These are phyloP conservation scores for Scenedesmus sp. DNA, from an alignment of 163 green algal species.

Conservation along the genomic window DNA sequence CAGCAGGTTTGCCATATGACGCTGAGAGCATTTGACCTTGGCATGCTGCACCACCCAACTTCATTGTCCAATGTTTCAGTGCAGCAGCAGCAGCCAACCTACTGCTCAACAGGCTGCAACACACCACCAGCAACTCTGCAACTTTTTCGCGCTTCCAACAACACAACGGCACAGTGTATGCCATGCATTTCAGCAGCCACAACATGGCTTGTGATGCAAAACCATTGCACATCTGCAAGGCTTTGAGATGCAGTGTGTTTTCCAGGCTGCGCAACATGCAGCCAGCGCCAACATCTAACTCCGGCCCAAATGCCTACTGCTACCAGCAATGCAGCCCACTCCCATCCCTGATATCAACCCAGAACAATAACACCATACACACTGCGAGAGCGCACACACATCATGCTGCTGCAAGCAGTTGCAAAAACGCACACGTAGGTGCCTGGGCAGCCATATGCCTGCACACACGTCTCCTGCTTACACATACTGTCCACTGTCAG, in stretches of 20 bases:
- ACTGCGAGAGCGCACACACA: neutral
- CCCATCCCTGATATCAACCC: neutral
- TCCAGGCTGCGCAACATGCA: neutral
- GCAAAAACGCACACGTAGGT: constrained; percentile 6
- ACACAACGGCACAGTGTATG: neutral
- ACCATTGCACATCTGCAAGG: neutral
- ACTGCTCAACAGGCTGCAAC: neutral
- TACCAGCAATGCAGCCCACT: neutral
- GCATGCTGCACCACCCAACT: neutral
- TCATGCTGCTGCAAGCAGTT: neutral
- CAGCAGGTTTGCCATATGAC: neutral
- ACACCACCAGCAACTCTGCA: neutral
- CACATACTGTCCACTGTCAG: neutral
- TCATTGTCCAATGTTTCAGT: neutral
- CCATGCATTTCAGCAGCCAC: neutral
- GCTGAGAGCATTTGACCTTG: neutral
- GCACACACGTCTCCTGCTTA: neutral
- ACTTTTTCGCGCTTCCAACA: neutral
- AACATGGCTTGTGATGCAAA: neutral
- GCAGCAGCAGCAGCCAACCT: neutral
- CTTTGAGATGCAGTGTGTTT: neutral
- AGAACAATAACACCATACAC: neutral
- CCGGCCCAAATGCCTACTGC: neutral
- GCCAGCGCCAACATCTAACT: too few species aligned
- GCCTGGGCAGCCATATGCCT: neutral